Evolutionary conservation across 257 asterid genomes (phyloP), one percentile per base, ranked within the genome.

Genomic region (Datura wrightii): DNA sequence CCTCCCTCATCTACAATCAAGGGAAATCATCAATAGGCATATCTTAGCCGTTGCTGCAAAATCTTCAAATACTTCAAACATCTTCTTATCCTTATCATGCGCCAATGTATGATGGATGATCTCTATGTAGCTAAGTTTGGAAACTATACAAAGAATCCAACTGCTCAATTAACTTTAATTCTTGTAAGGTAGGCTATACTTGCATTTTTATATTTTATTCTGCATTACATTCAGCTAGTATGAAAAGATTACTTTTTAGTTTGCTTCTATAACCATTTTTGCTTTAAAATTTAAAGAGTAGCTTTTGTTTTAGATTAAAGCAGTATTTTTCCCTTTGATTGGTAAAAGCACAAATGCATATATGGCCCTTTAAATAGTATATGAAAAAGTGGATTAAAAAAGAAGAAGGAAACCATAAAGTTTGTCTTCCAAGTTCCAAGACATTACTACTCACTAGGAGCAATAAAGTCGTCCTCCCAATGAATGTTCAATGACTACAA

Each of bases 201-300:
- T 52, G 34, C 34, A 52, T 34, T 78, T 52, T 34, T 52, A 78
- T 50, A 36, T 78, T 76, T 52, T 52, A 78, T 16, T 52, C 82
- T 52, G 63, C 15, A 31, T 34, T 50, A 52, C 52, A 50, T 52
- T 54, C 63, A 52, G 82, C 63, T 52, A 52, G 82, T 52, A 78
- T 78, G 82, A 18, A 78, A 52, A 19, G 62, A 52, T 78, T 52
- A 34, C 82, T 34, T 78, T 78, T 78, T 48, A 52, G 31, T 78
- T 52, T 78, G 63, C 82, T 31, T 78, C 48, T 48, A 15, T 10
- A 19, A 74, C 19, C 44, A 74, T 19, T 50, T 50, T 76, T 50
- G 1, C 55, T 48, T 50, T 13, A 31, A 53, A 31, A 31, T 31
- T 34, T 14, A 39, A 37, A 37, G 50, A 67, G 31, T 67, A 34